phyloP scores from a whole-genome alignment of 192 early-diverging fungal species.

The Thoreauomyces humboldtii region DNA sequence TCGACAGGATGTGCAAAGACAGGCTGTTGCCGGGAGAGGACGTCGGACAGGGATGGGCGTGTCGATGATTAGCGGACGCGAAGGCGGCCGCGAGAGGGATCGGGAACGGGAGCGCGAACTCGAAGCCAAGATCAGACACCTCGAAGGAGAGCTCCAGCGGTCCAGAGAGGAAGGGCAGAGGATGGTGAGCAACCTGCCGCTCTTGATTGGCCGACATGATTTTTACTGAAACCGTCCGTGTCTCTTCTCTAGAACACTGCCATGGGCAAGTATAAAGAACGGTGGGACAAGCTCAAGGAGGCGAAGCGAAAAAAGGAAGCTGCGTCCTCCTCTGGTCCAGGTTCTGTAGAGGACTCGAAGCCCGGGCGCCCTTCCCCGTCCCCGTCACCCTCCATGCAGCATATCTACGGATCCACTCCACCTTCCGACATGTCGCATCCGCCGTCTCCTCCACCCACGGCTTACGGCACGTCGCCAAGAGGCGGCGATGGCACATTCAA shows the following conservation, averaged over 20 bases:
- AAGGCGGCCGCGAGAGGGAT: background rate
- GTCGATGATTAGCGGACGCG: background rate
- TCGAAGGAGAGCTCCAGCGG: conserved; percentile 58
- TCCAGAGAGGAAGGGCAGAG: conserved; percentile 48
- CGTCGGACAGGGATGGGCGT: conserved; percentile 2
- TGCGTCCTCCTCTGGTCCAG: conserved; percentile 16
- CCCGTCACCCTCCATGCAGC: background rate
- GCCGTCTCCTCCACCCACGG: conserved; percentile 4
- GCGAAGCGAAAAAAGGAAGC: conserved; percentile 60
- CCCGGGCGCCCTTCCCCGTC: background rate
- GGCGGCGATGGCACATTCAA: background rate
- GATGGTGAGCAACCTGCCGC: conserved; percentile 30
- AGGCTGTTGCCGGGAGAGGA: conserved; percentile 23
- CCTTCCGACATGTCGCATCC: conserved; percentile 3
- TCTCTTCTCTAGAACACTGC: conserved; percentile 30
- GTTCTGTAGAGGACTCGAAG: background rate
- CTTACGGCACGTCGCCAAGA: conserved; percentile 3
- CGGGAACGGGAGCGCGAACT: conserved; percentile 8
- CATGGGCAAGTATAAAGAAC: conserved; percentile 68
- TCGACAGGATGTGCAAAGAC: conserved; percentile 53
- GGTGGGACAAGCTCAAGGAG: conserved; percentile 80
- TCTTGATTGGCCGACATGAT: background rate
- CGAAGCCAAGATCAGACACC: conserved; percentile 40
- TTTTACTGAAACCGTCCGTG: too few species aligned
- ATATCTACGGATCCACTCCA: background rate